Base-by-base conservation (phyloP, 768 basidiomycete species). In the Tulasnella sp. region DNA sequence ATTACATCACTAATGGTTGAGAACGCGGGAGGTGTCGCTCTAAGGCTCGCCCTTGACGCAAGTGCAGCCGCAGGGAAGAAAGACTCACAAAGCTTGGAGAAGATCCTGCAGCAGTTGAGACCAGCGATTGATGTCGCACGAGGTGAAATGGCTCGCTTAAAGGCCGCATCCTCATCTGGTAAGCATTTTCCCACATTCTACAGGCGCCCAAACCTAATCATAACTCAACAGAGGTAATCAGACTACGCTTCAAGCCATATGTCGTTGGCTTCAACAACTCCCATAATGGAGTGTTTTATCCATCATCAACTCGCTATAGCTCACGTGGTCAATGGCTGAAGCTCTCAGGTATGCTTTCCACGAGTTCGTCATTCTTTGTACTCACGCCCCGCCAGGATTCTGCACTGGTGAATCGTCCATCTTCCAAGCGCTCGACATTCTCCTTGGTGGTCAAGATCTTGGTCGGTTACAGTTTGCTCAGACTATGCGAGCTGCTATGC, bases 291-390 rank as follows among this genome's bases (percentile, higher is more conserved):
- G 45, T 47, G 13, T 47, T 47, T 34, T 47, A 28, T 8, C 45
- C 31, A 29, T 47, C 45, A 5, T 47, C 29, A 6, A 0, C 32
- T 8, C 8, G 20, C 9, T 24, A 47, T 10, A 16, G 24, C 13
- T 25, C 28, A 13, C 32, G 25, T n/a, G 45, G 45, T 16, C 31
- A 47, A 47, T 47, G 45, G 45, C 5, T 47, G 15, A 47, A 47
- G n/a, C n/a, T 47, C 5, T 31, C 45, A 19, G 45, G 45, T 47
- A 13, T 47, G 25, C 3, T 6, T 33, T 4, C 5, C 31, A 34
- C 40, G 12, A 9, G 10, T 22, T 42, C 24, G 12, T n/a, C 45
- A 29, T 20, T 7, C 27, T 2, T 1, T 22, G 3, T n/a, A 5
- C 32, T 47, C 24, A 32, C 45, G 9, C 8, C 7, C 24, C 33